phyloP scores from a whole-genome alignment of 1,284 basidiomycete genomes.

The Cystobasidium slooffiae region DNA sequence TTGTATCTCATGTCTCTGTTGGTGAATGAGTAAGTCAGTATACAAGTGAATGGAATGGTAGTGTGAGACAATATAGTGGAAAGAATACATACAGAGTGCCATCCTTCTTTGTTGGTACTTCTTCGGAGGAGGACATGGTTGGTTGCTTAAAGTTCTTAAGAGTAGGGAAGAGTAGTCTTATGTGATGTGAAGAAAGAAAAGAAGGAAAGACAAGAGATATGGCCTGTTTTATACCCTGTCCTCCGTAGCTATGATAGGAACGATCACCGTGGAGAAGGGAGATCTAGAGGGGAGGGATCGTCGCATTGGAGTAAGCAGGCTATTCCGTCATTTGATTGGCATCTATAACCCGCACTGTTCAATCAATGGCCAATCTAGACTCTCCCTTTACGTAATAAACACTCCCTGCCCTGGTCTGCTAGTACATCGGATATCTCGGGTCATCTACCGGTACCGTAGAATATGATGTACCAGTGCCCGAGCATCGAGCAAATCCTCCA shows the following conservation, averaged over 20 bases:
- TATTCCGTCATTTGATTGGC: too few relatives aligned
- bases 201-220: not conserved
- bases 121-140: slow-evolving; percentile 17
- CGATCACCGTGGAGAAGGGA: not conserved
- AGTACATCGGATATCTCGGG: too few relatives aligned
- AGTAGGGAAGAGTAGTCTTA: too few relatives aligned
- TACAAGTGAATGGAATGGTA: not conserved
- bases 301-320: too few relatives aligned
- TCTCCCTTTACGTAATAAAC: too few relatives aligned
- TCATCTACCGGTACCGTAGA: too few relatives aligned
- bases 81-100: slow-evolving; percentile 3
- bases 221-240: not conserved
- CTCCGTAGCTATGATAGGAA: not conserved
- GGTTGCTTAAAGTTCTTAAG: too few relatives aligned
- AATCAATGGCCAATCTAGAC: too few relatives aligned
- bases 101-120: slow-evolving; percentile 13
- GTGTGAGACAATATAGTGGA: not conserved
- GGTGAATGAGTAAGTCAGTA: not conserved
- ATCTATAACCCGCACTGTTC: too few relatives aligned
- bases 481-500: too few relatives aligned
- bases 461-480: too few relatives aligned
- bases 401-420: too few relatives aligned
- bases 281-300: not conserved
- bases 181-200: not conserved
- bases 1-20: slow-evolving; percentile 16